A percentile compares a stretch with the other conserved stretches of the same genome.
Evolutionary conservation across 2,329 filamentous ascomycete species (phyloP).

Genomic region (Aureobasidium mangrovei): DNA sequence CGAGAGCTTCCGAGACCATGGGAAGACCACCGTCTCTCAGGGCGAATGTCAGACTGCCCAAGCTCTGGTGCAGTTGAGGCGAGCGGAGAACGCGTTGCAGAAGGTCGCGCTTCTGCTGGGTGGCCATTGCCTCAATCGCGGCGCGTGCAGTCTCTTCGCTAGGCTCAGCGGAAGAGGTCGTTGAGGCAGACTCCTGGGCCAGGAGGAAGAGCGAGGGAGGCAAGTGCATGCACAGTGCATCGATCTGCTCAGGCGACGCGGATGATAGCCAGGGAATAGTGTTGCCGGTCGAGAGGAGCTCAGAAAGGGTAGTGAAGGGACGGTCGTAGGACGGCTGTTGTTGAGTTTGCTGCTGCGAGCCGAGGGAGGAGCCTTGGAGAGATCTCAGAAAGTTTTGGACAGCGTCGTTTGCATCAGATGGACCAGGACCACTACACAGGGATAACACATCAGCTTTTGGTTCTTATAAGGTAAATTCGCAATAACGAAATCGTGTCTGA

Average conservation of each 20-base stretch:
- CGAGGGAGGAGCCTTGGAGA: conserved; percentile 49
- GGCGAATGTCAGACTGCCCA: conserved; percentile 77
- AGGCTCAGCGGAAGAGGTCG: conserved; percentile 56
- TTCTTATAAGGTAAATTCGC: not conserved
- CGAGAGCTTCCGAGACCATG: conserved; percentile 77
- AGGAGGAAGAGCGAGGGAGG: conserved; percentile 72
- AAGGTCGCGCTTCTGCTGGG: conserved; percentile 70
- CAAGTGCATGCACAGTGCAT: conserved; percentile 67
- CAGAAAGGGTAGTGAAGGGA: conserved; percentile 72
- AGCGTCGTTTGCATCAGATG: conserved; percentile 61
- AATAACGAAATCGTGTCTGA: conserved; percentile 11
- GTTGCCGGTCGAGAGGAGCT: conserved; percentile 68
- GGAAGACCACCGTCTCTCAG: conserved; percentile 84
- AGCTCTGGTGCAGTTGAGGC: conserved; percentile 82
- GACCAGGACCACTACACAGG: conserved; percentile 42
- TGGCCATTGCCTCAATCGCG: conserved; percentile 63
- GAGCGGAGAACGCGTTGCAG: conserved; percentile 75
- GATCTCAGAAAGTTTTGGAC: conserved; percentile 87
- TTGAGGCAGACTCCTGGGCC: conserved; percentile 50
- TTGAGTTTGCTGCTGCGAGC: conserved; percentile 25
- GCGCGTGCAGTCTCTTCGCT: conserved; percentile 54
- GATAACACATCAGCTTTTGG: conserved; percentile 1
- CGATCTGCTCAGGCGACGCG: conserved; percentile 54
- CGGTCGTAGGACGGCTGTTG: conserved; percentile 42
- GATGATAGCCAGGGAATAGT: conserved; percentile 72